These are phyloP conservation scores for Phellopilus nigrolimitatus DNA, from an alignment of 1,284 basidiomycete species.

Conservation along the genomic window DNA sequence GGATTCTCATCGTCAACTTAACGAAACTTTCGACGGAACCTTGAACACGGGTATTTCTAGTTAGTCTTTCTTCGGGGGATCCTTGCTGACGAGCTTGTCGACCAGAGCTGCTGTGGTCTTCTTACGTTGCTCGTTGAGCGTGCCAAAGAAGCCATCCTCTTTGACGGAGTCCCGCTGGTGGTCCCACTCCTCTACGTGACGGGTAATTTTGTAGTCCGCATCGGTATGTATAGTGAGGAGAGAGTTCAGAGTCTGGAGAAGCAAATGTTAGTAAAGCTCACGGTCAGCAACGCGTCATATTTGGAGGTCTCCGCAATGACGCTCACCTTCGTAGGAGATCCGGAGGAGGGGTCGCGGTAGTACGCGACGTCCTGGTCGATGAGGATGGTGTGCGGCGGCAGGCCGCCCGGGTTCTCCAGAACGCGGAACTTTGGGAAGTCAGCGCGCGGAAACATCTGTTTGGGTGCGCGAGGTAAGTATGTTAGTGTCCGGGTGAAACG, in stretches of 20 bases:
- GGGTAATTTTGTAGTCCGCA: conserved; percentile 34
- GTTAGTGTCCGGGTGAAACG: neutral
- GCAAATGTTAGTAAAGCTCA: neutral
- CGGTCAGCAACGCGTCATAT: too few relatives aligned
- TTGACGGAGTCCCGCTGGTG: conserved; percentile 37
- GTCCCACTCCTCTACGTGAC: conserved; percentile 47
- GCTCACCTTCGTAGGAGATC: conserved; percentile 39
- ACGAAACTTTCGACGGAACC: too few relatives aligned
- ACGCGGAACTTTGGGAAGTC: conserved; percentile 42
- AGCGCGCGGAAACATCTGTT: conserved; percentile 40
- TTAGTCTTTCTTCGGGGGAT: conserved; percentile 14
- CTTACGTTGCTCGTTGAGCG: conserved; percentile 45
- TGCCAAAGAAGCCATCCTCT: conserved; percentile 44
- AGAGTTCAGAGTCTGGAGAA: conserved; percentile 38
- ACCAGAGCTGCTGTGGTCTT: conserved; percentile 39
- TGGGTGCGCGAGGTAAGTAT: neutral
- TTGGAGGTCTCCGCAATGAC: too few relatives aligned
- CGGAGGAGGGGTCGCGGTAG: conserved; percentile 35
- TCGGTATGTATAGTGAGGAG: conserved; percentile 42
- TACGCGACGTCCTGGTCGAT: conserved; percentile 49
- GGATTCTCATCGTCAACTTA: neutral
- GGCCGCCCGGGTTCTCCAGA: conserved; percentile 37
- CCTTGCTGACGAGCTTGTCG: conserved; percentile 30
- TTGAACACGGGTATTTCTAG: neutral
- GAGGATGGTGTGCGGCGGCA: conserved; percentile 37